Percentiles rank a stretch among this genome's conserved stretches.
Evolutionary conservation across 139 green algal species (phyloP).

Genomic region (Chlamydomonas eustigma): DNA sequence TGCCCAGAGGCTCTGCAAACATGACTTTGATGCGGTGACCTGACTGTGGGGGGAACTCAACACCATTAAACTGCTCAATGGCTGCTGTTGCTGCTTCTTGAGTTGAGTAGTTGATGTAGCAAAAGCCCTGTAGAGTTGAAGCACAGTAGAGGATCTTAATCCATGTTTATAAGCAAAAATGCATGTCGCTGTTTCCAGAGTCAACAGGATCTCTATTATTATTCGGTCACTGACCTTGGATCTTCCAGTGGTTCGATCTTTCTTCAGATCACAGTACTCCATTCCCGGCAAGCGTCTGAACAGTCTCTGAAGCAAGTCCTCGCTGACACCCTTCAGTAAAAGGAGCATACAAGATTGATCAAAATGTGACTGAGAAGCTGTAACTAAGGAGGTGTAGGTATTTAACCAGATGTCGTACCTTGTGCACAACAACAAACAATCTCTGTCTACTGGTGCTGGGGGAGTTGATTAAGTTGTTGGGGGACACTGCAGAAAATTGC

Average conservation of each 20-base stretch:
- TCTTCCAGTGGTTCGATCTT: conserved; percentile 62
- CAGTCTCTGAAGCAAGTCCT: conserved; percentile 66
- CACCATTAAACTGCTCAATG: conserved; percentile 74
- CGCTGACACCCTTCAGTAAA: conserved; percentile 51
- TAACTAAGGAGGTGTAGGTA: not conserved
- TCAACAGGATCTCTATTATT: conserved; percentile 60
- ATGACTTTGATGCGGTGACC: conserved; percentile 77
- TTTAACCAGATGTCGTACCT: conserved; percentile 31
- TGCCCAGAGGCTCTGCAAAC: conserved; percentile 46
- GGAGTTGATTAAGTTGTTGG: not conserved
- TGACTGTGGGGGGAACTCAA: conserved; percentile 72
- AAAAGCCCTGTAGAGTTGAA: conserved; percentile 74
- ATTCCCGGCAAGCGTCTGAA: conserved; percentile 78
- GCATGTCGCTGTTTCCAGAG: no score
- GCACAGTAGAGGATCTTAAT: no score
- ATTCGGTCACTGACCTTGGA: conserved; percentile 47
- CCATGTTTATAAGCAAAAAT: no score
- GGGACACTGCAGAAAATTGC: conserved; percentile 9
- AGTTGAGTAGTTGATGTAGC: conserved; percentile 82
- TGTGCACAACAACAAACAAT: conserved; percentile 85
- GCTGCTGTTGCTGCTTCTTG: conserved; percentile 62
- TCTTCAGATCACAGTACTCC: conserved; percentile 89
- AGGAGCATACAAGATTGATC: not conserved
- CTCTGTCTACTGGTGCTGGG: conserved; percentile 48
- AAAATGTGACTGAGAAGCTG: not conserved